phyloP scores from a whole-genome alignment of 2,329 filamentous ascomycete genomes.

The Herpotrichia juniperi region DNA sequence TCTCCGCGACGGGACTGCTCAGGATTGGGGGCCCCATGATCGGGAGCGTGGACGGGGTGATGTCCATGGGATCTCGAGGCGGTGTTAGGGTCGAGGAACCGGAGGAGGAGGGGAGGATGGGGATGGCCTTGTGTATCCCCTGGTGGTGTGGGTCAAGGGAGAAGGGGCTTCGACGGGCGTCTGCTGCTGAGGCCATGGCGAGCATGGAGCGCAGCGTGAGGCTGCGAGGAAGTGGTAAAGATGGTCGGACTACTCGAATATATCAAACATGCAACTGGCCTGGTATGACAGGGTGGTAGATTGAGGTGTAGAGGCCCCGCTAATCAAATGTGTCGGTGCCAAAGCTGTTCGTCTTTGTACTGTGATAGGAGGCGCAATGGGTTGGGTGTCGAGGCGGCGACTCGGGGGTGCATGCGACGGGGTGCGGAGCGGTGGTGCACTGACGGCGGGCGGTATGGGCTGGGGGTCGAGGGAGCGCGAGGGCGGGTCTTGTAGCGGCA shows the following conservation, averaged over 20 bases:
- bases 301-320: background rate
- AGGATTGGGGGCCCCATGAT: conserved; percentile 57
- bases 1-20: conserved; percentile 57
- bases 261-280: too few relatives aligned
- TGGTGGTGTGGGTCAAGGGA: conserved; percentile 48
- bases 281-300: background rate
- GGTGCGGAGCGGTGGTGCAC: too few relatives aligned
- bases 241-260: too few relatives aligned
- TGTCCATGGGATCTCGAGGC: conserved; percentile 61
- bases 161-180: conserved; percentile 55
- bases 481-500: conserved; percentile 10
- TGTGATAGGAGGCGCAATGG: conserved; percentile 16
- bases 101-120: conserved; percentile 57
- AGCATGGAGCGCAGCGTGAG: conserved; percentile 2
- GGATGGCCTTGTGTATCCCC: conserved; percentile 57
- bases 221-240: background rate
- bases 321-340: background rate
- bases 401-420: conserved; percentile 12
- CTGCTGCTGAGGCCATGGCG: conserved; percentile 52
- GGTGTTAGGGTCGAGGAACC: conserved; percentile 49
- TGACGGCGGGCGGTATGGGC: conserved; percentile 3
- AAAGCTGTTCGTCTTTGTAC: conserved; percentile 8
- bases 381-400: conserved; percentile 1
- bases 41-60: conserved; percentile 55
- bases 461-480: background rate